phyloP scores from a whole-genome alignment of 805 yeast genomes.

The Saturnispora hagleri region DNA sequence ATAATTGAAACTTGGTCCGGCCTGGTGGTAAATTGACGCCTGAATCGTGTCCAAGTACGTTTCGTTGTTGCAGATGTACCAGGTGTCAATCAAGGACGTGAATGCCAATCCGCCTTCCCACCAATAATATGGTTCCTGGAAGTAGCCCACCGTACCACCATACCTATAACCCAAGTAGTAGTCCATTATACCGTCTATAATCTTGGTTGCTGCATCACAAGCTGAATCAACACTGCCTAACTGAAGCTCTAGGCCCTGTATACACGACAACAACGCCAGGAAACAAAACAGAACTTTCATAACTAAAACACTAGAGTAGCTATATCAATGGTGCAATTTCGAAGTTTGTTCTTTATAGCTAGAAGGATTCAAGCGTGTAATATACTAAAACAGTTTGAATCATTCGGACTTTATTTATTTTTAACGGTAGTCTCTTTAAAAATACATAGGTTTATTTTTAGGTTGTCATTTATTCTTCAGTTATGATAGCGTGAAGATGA shows the following conservation, averaged over 20 bases:
- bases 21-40: conserved; percentile 56
- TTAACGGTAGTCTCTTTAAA: neutral
- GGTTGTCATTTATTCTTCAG: neutral
- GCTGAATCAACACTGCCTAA: conserved; percentile 19
- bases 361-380: neutral
- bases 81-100: conserved; percentile 60
- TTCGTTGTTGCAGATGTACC: conserved; percentile 57
- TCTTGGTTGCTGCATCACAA: conserved; percentile 43
- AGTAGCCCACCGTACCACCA: conserved; percentile 68
- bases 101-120: conserved; percentile 85
- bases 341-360: neutral
- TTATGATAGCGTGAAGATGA: neutral
- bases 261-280: neutral
- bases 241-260: conserved; percentile 6
- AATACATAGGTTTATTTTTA: neutral
- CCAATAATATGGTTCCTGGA: conserved; percentile 73
- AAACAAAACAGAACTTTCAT: neutral
- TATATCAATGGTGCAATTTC: neutral
- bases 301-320: neutral
- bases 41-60: conserved; percentile 48
- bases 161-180: conserved; percentile 59
- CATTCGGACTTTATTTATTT: neutral
- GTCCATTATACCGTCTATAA: conserved; percentile 70
- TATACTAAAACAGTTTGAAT: neutral
- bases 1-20: conserved; percentile 58